Evolutionary conservation across 1,139 yeast genomes (phyloP), one percentile per base, ranked within the genome.

Genomic region (Casaregolazyma suthepensis): DNA sequence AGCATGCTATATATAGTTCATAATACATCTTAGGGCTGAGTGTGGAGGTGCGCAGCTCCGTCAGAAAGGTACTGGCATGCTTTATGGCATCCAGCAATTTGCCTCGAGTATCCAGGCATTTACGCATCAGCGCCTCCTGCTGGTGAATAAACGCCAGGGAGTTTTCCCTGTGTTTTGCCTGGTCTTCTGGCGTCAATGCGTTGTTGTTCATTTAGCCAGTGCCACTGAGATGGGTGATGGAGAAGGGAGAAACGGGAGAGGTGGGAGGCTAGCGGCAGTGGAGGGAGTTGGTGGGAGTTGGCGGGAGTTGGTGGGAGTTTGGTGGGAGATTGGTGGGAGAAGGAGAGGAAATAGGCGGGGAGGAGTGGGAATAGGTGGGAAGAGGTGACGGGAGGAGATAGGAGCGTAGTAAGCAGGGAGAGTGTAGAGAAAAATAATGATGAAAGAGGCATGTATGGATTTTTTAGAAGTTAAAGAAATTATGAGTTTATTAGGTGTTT

Each of bases 1-100:
- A 91, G 1, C 87, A 83, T 51, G 86, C 77, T 66, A 89, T 87
- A 71, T 93, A 93, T 50, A 94, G 73, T 69, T 93, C 99, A 68
- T 93, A 93, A 74, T 93, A 93, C 67, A 88, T 95, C 68, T 91
- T 91, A 0, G 99, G 99, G 2, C 89, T 78, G 58, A 90, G 75
- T 51, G 78, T 76, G 50, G 84, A 81, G 10, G 93, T 86, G 53
- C 98, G 76, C 52, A 93, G 74, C 68, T 93, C 98, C 43, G 85
- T 83, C 53, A 93, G 75, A 72, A 90, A 82, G 52, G 87, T 81
- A 37, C 96, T 84, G 50, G 95, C 89, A 66, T 90, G 95, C 63
- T 90, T 90, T 57, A 93, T 73, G 0, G 96, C 96, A 64, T 86
- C 96, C 80, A 93, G 82, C 54, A 91, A 76, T 65, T 84, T 84